phyloP scores from a whole-genome alignment of 176 grass and related monocot species.

The Stipa capillata region DNA sequence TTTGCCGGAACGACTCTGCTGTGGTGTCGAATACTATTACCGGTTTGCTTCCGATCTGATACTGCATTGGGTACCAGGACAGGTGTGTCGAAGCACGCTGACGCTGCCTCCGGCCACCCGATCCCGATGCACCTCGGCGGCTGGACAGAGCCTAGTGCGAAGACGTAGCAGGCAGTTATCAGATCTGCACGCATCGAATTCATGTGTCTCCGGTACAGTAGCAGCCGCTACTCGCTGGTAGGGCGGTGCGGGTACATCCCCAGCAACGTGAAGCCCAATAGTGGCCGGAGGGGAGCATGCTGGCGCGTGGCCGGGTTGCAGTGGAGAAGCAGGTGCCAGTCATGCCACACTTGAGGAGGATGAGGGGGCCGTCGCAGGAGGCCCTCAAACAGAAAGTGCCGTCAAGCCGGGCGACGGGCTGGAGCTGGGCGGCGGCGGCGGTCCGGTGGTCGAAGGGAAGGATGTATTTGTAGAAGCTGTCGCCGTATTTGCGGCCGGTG shows the following conservation, averaged over 20 bases:
- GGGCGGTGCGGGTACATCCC: not conserved
- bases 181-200: rapidly evolving
- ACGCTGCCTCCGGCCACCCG: not conserved
- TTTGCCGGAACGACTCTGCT: not conserved
- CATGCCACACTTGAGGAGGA: too few species aligned
- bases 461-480: not conserved
- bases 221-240: not conserved
- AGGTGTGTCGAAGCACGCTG: not conserved
- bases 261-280: too few species aligned
- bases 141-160: not conserved
- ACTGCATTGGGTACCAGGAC: not conserved
- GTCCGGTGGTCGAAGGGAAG: not conserved
- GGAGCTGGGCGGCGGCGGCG: not conserved
- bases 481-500: too few species aligned
- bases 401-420: not conserved
- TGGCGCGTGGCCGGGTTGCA: not conserved
- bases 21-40: not conserved
- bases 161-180: not conserved
- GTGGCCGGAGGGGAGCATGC: too few species aligned
- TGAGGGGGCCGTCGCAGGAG: not conserved
- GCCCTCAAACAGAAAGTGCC: rapidly evolving
- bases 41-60: not conserved
- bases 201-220: not conserved
- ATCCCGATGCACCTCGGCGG: not conserved
- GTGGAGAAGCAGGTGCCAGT: too few species aligned